Evolutionary conservation across 495 filamentous ascomycete species (phyloP).

Genomic region (Podospora fimiseda): DNA sequence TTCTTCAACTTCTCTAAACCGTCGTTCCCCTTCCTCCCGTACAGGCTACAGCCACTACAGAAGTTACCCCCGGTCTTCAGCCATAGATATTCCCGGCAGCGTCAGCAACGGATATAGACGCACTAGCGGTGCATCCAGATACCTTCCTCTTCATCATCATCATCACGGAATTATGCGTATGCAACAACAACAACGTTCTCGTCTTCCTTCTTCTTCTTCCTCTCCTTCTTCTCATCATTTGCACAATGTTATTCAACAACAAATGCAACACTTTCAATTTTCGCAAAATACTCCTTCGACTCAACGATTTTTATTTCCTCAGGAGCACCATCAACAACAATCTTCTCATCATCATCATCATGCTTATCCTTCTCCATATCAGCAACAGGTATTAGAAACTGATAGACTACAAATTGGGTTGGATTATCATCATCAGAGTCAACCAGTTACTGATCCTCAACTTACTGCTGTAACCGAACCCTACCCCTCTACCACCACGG

Average conservation of each 20-base stretch:
- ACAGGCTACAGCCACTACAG: neutral
- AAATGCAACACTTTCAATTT: neutral
- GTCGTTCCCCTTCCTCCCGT: neutral
- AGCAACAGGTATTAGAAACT: no score
- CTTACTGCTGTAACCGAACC: neutral
- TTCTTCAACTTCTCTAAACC: neutral
- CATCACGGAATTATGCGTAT: no score
- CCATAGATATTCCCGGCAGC: no score
- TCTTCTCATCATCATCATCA: neutral
- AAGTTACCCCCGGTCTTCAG: neutral
- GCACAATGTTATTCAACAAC: neutral
- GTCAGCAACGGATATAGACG: no score
- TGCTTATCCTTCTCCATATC: neutral
- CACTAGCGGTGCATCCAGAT: no score
- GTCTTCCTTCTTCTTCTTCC: no score
- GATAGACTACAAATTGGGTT: neutral
- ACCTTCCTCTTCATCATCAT: no score
- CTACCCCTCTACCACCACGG: neutral
- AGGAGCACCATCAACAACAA: slow-evolving; percentile 2
- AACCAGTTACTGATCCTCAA: neutral
- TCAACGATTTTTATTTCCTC: neutral
- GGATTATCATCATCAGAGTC: neutral
- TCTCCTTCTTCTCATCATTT: no score
- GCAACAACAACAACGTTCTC: no score
- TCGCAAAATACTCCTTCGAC: neutral